A percentile compares a stretch with the other conserved stretches of the same genome.
Conservation (phyloP, 148 eudicot species). For the Limonium bicolor region DNA sequence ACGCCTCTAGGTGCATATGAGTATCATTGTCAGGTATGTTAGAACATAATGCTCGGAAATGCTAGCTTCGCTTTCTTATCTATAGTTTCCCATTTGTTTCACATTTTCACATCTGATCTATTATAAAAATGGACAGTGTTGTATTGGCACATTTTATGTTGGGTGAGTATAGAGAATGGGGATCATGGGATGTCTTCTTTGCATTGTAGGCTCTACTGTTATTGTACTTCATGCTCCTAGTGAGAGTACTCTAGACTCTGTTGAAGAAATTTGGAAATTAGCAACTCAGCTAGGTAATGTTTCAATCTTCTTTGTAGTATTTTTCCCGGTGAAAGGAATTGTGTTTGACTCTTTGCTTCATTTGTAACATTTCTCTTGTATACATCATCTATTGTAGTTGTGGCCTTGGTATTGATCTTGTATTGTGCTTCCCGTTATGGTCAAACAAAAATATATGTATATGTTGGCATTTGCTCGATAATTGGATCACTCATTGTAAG, state of each 20-base stretch:
- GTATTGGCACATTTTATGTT: conserved; percentile 65
- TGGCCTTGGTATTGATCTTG: conserved; percentile 61
- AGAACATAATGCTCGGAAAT: background rate
- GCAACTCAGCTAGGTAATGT: conserved; percentile 78
- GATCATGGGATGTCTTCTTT: conserved; percentile 60
- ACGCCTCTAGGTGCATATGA: conserved; percentile 80
- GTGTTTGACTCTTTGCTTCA: conserved; percentile 7
- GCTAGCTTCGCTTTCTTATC: background rate
- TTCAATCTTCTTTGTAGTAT: background rate
- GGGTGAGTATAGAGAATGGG: conserved; percentile 61
- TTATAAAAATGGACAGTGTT: conserved; percentile 28
- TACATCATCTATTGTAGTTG: conserved; percentile 48
- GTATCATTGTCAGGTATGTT: conserved; percentile 73
- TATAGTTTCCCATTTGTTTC: background rate
- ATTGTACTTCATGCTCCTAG: conserved; percentile 84
- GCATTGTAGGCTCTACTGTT: conserved; percentile 55
- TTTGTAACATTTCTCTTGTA: conserved; percentile 60
- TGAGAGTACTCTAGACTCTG: conserved; percentile 50
- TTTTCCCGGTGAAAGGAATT: background rate
- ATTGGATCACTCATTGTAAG: conserved; percentile 77
- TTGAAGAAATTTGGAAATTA: conserved; percentile 68
- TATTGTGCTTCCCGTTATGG: conserved; percentile 79
- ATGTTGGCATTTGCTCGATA: conserved; percentile 63
- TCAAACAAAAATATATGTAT: conserved; percentile 69
- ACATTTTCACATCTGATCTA: background rate